Conservation (phyloP, 1,284 basidiomycete species). For the Ustilago hordei region DNA sequence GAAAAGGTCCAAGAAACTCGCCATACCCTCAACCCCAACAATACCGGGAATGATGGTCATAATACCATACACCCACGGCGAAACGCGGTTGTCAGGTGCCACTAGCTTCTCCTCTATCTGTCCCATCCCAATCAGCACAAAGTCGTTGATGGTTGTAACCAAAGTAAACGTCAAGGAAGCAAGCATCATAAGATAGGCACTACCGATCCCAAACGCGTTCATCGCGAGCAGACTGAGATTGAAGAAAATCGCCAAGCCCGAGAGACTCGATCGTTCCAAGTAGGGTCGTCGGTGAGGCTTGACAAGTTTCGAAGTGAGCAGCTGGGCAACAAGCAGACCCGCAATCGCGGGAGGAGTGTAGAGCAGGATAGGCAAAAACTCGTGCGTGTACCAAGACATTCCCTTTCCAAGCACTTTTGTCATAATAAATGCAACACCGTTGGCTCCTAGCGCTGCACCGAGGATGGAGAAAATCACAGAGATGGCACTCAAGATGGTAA, state of each 20-base stretch:
- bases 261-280: slow-evolving; percentile 61
- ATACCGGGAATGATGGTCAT: slow-evolving; percentile 74
- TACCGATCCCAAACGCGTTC: slow-evolving; percentile 78
- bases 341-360: slow-evolving; percentile 79
- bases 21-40: slow-evolving; percentile 78
- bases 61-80: slow-evolving; percentile 54
- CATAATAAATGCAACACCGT: slow-evolving; percentile 82
- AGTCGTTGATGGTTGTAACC: slow-evolving; percentile 61
- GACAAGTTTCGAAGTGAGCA: slow-evolving; percentile 75
- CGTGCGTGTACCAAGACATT: slow-evolving; percentile 73
- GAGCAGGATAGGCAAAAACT: slow-evolving; percentile 79
- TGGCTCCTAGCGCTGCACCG: slow-evolving; percentile 75
- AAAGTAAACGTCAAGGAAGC: slow-evolving; percentile 73
- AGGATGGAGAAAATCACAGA: slow-evolving; percentile 65
- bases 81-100: slow-evolving; percentile 59
- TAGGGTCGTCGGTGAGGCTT: slow-evolving; percentile 70
- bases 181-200: slow-evolving; percentile 78
- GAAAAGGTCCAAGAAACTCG: slow-evolving; percentile 83
- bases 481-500: slow-evolving; percentile 54
- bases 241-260: slow-evolving; percentile 56
- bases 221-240: slow-evolving; percentile 50
- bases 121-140: slow-evolving; percentile 54
- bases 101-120: slow-evolving; percentile 54
- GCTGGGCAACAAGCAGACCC: slow-evolving; percentile 75
- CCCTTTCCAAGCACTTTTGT: slow-evolving; percentile 75